Conservation (phyloP, 2,329 filamentous ascomycete genomes). For the Bertia moriformis region DNA sequence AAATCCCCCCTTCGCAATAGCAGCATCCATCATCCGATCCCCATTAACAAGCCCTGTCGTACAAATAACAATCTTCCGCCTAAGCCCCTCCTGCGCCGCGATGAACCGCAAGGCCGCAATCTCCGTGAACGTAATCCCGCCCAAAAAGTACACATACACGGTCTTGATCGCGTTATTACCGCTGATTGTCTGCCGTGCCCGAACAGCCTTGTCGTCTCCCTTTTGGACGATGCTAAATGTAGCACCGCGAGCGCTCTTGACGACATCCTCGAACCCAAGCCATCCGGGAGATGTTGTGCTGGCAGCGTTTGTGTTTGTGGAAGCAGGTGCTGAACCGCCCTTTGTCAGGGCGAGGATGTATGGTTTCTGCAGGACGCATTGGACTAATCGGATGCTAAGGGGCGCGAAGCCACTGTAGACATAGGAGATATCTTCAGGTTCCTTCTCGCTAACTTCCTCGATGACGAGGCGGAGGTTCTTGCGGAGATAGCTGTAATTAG, state of each 20-base stretch:
- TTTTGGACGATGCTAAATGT: constrained; percentile 52
- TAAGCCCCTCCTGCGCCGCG: constrained; percentile 34
- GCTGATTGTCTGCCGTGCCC: constrained; percentile 33
- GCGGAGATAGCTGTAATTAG: constrained; percentile 47
- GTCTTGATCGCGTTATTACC: constrained; percentile 39
- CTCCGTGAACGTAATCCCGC: constrained; percentile 54
- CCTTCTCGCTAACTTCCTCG: constrained; percentile 54
- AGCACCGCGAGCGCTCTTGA: constrained; percentile 43
- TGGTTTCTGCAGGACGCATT: constrained; percentile 50
- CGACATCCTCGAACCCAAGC: constrained; percentile 49
- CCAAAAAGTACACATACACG: constrained; percentile 52
- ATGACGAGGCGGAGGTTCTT: constrained; percentile 46
- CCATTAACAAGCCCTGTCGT: constrained; percentile 50
- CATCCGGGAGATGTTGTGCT: constrained; percentile 31
- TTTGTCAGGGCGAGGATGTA: constrained; percentile 32
- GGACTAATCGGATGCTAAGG: constrained; percentile 46
- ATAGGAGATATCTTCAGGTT: constrained; percentile 51
- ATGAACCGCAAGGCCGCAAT: constrained; percentile 54
- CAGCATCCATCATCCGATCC: constrained; percentile 40
- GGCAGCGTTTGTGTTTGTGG: constrained; percentile 14
- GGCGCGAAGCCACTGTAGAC: constrained; percentile 58
- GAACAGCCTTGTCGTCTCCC: constrained; percentile 46
- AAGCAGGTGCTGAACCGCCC: constrained; percentile 11
- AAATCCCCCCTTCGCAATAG: constrained; percentile 32
- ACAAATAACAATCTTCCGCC: constrained; percentile 44